phyloP scores from a whole-genome alignment of 2,329 filamentous ascomycete species.

The Lachnellula cervina region DNA sequence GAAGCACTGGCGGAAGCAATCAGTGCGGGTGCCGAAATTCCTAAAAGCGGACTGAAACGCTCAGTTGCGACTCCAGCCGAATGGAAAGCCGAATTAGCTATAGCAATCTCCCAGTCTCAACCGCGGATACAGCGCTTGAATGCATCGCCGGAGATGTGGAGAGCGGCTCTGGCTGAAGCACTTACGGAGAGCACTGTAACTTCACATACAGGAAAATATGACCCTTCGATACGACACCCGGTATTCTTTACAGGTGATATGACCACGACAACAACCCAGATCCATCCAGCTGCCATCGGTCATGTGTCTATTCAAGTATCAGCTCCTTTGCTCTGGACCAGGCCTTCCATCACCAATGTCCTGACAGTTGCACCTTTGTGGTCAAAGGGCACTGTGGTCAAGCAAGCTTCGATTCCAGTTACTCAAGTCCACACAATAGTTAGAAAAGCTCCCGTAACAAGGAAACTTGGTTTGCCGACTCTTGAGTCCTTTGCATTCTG shows the following conservation, averaged over 20 bases:
- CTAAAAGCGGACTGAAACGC: too few relatives aligned
- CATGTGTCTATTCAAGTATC: not conserved
- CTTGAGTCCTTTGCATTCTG: constrained; percentile 10
- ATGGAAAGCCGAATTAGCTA: too few relatives aligned
- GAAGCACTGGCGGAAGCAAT: too few relatives aligned
- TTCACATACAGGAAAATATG: constrained; percentile 1
- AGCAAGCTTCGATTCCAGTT: not conserved
- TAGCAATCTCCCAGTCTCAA: too few relatives aligned
- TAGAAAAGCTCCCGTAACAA: not conserved
- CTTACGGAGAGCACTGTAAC: constrained; percentile 4
- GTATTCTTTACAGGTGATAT: constrained; percentile 21
- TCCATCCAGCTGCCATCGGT: constrained; percentile 22
- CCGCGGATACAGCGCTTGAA: too few relatives aligned
- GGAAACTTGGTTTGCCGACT: not conserved
- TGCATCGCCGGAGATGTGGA: constrained; percentile 16
- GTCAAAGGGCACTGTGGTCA: not conserved
- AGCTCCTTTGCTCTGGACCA: not conserved
- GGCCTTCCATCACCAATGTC: not conserved
- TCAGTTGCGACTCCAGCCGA: too few relatives aligned
- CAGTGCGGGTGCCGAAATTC: too few relatives aligned
- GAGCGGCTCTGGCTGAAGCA: constrained; percentile 17
- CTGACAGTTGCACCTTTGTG: not conserved
- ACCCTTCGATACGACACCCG: constrained; percentile 19
- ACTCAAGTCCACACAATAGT: not conserved
- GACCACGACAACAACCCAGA: constrained; percentile 6